A percentile compares a stretch with the other conserved stretches of the same genome.
Evolutionary conservation across 129 eudicot species (phyloP).

Genomic region (Flaveria robusta): DNA sequence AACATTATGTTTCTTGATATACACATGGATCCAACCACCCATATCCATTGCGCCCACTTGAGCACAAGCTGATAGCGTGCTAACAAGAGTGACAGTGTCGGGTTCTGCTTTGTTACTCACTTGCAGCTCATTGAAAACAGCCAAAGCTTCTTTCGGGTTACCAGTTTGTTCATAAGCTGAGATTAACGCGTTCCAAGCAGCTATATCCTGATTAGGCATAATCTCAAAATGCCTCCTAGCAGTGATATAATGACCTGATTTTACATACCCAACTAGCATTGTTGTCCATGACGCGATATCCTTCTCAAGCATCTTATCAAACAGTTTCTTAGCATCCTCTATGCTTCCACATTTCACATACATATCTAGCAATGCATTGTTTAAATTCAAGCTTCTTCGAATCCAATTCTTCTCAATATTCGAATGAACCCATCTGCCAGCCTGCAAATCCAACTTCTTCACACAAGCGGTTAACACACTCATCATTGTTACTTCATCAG

Average conservation of each 20-base stretch:
- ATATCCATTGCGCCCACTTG: constrained; percentile 66
- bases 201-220: constrained; percentile 62
- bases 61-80: constrained; percentile 69
- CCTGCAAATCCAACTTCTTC: constrained; percentile 51
- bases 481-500: constrained; percentile 63
- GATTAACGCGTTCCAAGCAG: constrained; percentile 79
- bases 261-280: constrained; percentile 70
- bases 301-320: constrained; percentile 56
- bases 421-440: constrained; percentile 61
- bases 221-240: constrained; percentile 55
- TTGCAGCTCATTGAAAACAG: constrained; percentile 60
- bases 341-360: constrained; percentile 65
- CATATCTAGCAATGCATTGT: constrained; percentile 74
- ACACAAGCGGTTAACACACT: constrained; percentile 60
- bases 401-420: constrained; percentile 50
- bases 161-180: constrained; percentile 70
- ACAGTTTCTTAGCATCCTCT: constrained; percentile 53
- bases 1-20: constrained; percentile 53
- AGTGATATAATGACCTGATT: constrained; percentile 44
- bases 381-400: constrained; percentile 38
- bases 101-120: constrained; percentile 47
- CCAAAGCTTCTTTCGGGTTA: constrained; percentile 67
- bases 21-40: constrained; percentile 70
- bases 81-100: constrained; percentile 54
- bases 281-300: constrained; percentile 74